Base-by-base conservation (phyloP, 176 grass and related monocot genomes). In the Musa beccarii region DNA sequence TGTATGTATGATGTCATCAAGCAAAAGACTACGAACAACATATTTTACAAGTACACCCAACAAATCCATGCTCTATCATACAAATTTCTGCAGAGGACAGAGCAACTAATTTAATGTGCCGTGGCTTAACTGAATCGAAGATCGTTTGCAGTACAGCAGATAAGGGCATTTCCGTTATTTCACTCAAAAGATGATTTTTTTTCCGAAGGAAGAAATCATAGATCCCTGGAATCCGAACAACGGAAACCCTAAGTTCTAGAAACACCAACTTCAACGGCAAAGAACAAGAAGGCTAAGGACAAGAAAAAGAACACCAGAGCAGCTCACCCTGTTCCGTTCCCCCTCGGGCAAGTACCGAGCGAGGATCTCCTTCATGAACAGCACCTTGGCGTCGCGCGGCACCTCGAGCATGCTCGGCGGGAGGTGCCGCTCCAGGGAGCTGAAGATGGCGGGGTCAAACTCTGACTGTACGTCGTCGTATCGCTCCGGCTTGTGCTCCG, bases 371-470 rank as follows among this genome's bases (percentile, higher is more conserved):
- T 78, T 59, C 90, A 92, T 89, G 73, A 86, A 86, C 52, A 80
- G 86, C 52, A 86, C 51, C 84, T 92, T 92, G 56, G 81, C 63
- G 16, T 86, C 83, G 70, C 90, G 90, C 72, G 85, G 72, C 62
- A 80, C 76, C 49, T 92, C 90, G 22, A 92, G 84, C 56, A 92
- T 85, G 23, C 79, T 92, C 11, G 84, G 90, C 21, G 90, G 90
- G 52, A 92, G 90, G 71, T 92, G 90, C 52, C 84, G 84, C 86
- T 89, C 90, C 79, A 92, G 84, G 43, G 90, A 87, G 77, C 86
- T 89, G 81, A 86, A 92, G 29, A 92, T 78, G 49, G 81, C 75
- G 1, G 90, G 86, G 62, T 87, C 84, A 84, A 84, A 92, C 84
- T 92, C 86, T 20, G 84, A 80, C 54, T 78, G 84, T 52, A 92